phyloP scores from a whole-genome alignment of 768 basidiomycete genomes.

The Boletus vinaceobasis region DNA sequence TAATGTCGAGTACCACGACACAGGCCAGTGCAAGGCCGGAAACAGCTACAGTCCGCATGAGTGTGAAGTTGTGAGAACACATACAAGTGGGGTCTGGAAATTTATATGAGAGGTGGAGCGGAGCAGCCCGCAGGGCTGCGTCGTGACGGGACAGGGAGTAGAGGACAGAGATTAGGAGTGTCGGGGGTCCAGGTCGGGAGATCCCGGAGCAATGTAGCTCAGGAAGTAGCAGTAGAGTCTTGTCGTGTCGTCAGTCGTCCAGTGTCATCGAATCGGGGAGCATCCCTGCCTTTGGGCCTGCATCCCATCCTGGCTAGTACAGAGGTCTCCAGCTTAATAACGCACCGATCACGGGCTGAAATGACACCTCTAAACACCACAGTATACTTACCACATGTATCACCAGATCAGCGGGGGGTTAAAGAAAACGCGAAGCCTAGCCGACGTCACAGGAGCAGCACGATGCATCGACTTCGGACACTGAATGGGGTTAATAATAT shows the following conservation, averaged over 20 bases:
- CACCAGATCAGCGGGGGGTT: background rate
- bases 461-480: background rate
- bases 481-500: background rate
- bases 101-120: conserved; percentile 1
- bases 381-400: background rate
- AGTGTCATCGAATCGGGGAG: too few species aligned
- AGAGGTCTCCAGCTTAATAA: background rate
- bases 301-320: too few species aligned
- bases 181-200: too few species aligned
- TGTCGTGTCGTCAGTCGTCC: too few species aligned
- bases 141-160: too few species aligned
- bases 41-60: conserved; percentile 6
- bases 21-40: conserved; percentile 3
- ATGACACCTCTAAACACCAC: background rate
- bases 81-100: background rate
- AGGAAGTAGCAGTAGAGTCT: too few species aligned
- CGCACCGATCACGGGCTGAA: background rate
- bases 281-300: too few species aligned
- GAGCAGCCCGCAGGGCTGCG: too few species aligned
- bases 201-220: too few species aligned
- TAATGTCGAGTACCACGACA: conserved; percentile 9
- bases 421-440: background rate
- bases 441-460: background rate
- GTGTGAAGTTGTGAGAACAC: background rate
- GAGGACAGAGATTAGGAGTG: too few species aligned